Evolutionary conservation across 306 rosid species (phyloP).

Genomic region (Leucaena leucocephala): DNA sequence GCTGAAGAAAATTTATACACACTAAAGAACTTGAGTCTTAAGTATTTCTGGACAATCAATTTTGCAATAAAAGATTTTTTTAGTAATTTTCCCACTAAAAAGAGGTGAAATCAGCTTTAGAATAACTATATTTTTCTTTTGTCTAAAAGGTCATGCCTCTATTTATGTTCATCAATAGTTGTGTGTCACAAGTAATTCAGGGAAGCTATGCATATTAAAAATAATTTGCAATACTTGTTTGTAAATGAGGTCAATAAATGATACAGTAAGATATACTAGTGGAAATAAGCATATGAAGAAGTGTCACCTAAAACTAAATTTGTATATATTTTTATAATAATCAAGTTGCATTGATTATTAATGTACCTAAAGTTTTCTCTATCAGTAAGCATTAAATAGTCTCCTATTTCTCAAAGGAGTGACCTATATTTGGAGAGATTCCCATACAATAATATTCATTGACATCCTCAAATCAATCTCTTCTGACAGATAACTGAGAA

Average conservation of each 20-base stretch:
- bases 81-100: neutral
- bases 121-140: neutral
- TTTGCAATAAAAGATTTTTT: too few species aligned
- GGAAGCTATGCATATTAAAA: too few species aligned
- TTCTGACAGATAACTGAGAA: neutral
- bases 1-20: too few species aligned
- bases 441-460: slow-evolving; percentile 9
- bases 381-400: neutral
- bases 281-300: neutral
- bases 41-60: too few species aligned
- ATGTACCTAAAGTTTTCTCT: neutral
- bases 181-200: neutral
- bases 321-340: too few species aligned
- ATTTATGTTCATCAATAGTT: neutral
- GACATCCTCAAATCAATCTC: neutral
- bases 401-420: neutral
- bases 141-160: neutral
- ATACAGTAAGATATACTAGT: neutral
- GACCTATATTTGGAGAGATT: neutral
- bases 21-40: too few species aligned
- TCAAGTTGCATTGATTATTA: neutral
- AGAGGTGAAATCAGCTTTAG: neutral
- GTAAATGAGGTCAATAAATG: too few species aligned
- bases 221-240: too few species aligned
- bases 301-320: neutral